Conservation (phyloP, 305 asterid species). For the Caryopteris hybrid region DNA sequence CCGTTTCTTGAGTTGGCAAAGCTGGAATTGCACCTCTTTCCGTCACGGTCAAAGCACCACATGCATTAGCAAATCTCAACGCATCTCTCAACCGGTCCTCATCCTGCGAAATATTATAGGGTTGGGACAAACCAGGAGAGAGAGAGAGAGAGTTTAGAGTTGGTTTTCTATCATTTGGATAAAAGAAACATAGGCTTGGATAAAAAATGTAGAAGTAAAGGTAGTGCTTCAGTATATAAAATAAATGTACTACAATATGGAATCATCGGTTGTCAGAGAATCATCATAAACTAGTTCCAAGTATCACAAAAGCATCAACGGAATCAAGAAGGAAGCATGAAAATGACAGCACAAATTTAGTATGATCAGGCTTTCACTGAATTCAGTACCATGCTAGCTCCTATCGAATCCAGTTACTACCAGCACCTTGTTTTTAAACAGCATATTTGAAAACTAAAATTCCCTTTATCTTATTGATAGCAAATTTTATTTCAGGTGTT, state of each 20-base stretch:
- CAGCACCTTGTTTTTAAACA: neutral
- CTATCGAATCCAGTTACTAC: neutral
- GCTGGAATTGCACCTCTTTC: slow-evolving; percentile 99
- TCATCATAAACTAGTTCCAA: neutral
- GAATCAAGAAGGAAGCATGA: neutral
- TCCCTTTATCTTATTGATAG: too few species aligned
- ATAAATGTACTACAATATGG: too few species aligned
- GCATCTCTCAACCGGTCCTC: slow-evolving; percentile 74
- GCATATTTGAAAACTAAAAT: neutral
- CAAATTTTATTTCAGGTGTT: too few species aligned
- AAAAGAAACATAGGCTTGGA: too few species aligned
- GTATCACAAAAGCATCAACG: too few species aligned
- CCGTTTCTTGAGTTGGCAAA: slow-evolving; percentile 74
- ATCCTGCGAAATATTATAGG: slow-evolving; percentile 34
- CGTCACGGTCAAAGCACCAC: slow-evolving; percentile 92
- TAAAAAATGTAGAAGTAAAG: too few species aligned
- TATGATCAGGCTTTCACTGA: neutral
- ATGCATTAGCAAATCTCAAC: slow-evolving; percentile 79
- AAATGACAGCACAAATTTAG: neutral
- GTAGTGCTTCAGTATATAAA: too few species aligned
- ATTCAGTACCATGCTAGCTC: neutral
- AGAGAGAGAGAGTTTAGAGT: too few species aligned
- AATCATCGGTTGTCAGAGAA: too few species aligned
- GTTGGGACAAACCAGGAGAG: neutral
- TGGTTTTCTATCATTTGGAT: too few species aligned